Evolutionary conservation across 371 early-diverging fungal species (phyloP).

Genomic region (Actinomortierella wolfii): DNA sequence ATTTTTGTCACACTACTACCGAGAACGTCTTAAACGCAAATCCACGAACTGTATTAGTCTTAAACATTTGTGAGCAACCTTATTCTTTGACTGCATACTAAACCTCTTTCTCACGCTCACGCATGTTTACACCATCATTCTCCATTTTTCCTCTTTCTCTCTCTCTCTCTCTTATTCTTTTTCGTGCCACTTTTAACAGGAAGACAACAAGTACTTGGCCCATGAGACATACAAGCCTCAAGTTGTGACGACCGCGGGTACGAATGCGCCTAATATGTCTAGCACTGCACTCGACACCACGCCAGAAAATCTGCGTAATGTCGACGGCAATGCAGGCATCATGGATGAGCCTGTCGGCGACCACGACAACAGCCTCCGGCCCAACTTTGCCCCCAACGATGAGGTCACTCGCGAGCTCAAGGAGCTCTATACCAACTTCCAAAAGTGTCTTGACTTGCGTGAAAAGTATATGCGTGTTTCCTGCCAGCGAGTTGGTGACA

Average conservation of each 20-base stretch:
- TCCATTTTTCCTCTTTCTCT: background rate
- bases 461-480: slow-evolving; percentile 84
- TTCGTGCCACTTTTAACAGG: slow-evolving; percentile 10
- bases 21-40: no score
- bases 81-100: no score
- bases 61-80: no score
- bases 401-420: slow-evolving; percentile 61
- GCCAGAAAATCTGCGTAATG: slow-evolving; percentile 32
- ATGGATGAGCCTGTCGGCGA: slow-evolving; percentile 34
- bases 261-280: background rate
- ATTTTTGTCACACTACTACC: no score
- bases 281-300: slow-evolving; percentile 19
- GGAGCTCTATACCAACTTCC: slow-evolving; percentile 57
- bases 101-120: background rate
- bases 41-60: no score
- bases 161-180: background rate
- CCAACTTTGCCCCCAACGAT: slow-evolving; percentile 45
- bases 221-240: slow-evolving; percentile 46
- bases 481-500: slow-evolving; percentile 81
- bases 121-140: background rate
- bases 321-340: slow-evolving; percentile 37
- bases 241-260: no score
- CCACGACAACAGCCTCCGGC: slow-evolving; percentile 25
- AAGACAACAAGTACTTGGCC: slow-evolving; percentile 46
- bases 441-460: slow-evolving; percentile 79